phyloP scores from a whole-genome alignment of 768 basidiomycete species.

The Ramaria sp. region DNA sequence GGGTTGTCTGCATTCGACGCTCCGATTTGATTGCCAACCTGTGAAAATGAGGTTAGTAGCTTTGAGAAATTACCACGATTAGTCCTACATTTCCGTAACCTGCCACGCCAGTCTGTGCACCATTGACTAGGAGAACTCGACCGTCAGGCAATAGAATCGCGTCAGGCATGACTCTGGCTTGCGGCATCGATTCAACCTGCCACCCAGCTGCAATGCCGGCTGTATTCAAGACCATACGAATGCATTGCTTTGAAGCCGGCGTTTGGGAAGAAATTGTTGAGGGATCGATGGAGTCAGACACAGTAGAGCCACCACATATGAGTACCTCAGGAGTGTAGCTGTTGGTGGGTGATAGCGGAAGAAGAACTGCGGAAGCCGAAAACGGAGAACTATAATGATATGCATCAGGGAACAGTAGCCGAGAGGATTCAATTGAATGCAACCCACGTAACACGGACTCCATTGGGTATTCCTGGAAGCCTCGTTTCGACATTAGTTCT shows the following conservation, averaged over 20 bases:
- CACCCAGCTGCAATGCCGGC: conserved; percentile 34
- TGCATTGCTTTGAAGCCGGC: conserved; percentile 34
- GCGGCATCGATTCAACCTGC: conserved; percentile 34
- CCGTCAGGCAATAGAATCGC: conserved; percentile 26
- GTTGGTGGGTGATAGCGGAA: conserved; percentile 25
- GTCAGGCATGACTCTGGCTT: conserved; percentile 27
- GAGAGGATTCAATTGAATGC: neutral
- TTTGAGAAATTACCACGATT: conserved; percentile 12
- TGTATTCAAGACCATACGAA: conserved; percentile 29
- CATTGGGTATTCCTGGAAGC: conserved; percentile 34
- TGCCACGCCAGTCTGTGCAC: conserved; percentile 32
- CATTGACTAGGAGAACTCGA: conserved; percentile 31
- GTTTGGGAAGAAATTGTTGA: conserved; percentile 25
- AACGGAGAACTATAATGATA: conserved; percentile 9
- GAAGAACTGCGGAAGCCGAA: conserved; percentile 23
- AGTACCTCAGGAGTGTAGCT: conserved; percentile 34
- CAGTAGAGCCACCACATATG: conserved; percentile 35
- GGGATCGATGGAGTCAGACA: conserved; percentile 21
- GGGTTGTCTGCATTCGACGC: conserved; percentile 30
- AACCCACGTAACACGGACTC: conserved; percentile 24
- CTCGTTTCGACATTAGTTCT: conserved; percentile 27
- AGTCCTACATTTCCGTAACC: conserved; percentile 23
- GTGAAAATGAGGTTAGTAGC: neutral
- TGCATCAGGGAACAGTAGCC: neutral
- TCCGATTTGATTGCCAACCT: conserved; percentile 21